Percentiles rank a stretch among this genome's conserved stretches.
phyloP scores from a whole-genome alignment of 1,139 yeast genomes.

The Nakaseomyces bracarensis region DNA sequence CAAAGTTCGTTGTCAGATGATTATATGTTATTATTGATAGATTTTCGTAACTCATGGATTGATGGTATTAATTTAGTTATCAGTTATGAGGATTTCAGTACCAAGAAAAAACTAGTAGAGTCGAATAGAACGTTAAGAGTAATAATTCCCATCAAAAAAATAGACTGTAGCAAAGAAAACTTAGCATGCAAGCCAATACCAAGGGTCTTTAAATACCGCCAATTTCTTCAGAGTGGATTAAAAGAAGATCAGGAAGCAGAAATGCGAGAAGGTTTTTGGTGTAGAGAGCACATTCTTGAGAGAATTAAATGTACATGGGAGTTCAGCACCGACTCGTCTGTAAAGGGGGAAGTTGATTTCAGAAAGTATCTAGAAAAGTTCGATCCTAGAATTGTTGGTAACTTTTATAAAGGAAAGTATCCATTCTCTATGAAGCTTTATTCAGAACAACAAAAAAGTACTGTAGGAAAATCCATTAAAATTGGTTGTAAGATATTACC shows the following conservation, averaged over 20 bases:
- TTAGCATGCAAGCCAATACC: constrained; percentile 54
- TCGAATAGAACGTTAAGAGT: constrained; percentile 46
- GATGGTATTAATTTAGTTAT: constrained; percentile 20
- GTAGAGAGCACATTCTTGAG: constrained; percentile 54
- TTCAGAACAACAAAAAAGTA: constrained; percentile 10
- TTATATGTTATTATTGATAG: constrained; percentile 24
- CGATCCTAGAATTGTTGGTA: constrained; percentile 20
- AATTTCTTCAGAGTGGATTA: constrained; percentile 56
- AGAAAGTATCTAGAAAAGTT: constrained; percentile 24
- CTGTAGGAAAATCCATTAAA: constrained; percentile 15
- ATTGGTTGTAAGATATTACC: constrained; percentile 7
- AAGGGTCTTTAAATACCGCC: constrained; percentile 58
- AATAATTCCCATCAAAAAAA: constrained; percentile 58
- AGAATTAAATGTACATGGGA: constrained; percentile 60
- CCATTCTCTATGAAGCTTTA: constrained; percentile 17
- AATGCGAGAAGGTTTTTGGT: constrained; percentile 70
- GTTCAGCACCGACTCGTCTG: constrained; percentile 13
- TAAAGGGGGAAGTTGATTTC: constrained; percentile 22
- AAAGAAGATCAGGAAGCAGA: constrained; percentile 44
- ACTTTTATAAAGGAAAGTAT: constrained; percentile 19
- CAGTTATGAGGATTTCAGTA: constrained; percentile 22
- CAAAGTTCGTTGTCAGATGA: constrained; percentile 13
- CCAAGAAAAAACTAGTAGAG: constrained; percentile 25
- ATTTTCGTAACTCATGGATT: constrained; percentile 31
- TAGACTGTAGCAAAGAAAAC: constrained; percentile 32